Evolutionary conservation across 371 early-diverging fungal species (phyloP).

Genomic region (Lichtheimia corymbifera): DNA sequence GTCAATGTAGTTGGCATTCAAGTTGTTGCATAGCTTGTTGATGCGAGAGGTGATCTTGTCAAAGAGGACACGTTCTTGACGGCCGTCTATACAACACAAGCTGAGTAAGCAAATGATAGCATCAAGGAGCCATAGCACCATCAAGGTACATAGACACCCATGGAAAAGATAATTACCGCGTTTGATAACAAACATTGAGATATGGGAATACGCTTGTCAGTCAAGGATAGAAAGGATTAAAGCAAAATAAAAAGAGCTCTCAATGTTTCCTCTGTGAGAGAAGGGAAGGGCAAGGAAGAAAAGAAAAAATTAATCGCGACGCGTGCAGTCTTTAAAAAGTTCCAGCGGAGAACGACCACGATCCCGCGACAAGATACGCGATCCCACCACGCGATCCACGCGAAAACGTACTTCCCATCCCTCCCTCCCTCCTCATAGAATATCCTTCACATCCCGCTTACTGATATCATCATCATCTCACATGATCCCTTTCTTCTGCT

Average conservation of each 20-base stretch:
- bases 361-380: background rate
- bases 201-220: background rate
- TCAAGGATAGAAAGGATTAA: background rate
- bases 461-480: too few species aligned
- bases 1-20: constrained; percentile 91
- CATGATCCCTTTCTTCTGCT: too few species aligned
- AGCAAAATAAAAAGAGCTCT: background rate
- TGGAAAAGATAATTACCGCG: constrained; percentile 50
- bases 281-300: constrained; percentile 3
- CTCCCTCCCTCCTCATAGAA: too few species aligned
- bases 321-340: constrained; percentile 1
- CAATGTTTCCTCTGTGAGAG: background rate
- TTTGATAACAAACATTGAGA: constrained; percentile 76
- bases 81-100: constrained; percentile 64
- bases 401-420: too few species aligned
- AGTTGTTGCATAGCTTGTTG: constrained; percentile 90
- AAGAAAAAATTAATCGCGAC: constrained; percentile 2
- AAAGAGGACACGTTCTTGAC: constrained; percentile 89
- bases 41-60: constrained; percentile 92
- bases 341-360: constrained; percentile 1
- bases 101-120: constrained; percentile 1
- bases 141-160: constrained; percentile 1
- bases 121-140: constrained; percentile 1
- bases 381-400: background rate
- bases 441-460: too few species aligned